Conservation (phyloP, 441 rosid genomes). For the Eruca vesicaria region DNA sequence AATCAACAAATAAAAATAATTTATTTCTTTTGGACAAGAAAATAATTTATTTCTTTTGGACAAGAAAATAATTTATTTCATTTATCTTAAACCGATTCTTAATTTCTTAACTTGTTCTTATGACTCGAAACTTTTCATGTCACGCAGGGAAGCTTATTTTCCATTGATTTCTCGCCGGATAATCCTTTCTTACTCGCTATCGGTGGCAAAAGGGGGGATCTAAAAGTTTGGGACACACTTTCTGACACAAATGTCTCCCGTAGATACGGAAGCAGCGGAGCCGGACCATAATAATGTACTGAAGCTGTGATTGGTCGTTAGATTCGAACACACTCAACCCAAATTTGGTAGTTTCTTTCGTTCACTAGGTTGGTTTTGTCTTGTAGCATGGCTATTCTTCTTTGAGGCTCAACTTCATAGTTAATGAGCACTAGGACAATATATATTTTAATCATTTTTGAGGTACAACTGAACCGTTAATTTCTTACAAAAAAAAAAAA, state of each 20-base stretch:
- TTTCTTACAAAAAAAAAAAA: too few relatives aligned
- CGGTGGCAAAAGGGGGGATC: slow-evolving; percentile 86
- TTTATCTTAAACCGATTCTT: not conserved
- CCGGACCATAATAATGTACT: not conserved
- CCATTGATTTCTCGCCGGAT: slow-evolving; percentile 69
- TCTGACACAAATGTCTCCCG: slow-evolving; percentile 20
- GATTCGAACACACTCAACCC: not conserved
- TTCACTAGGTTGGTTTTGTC: not conserved
- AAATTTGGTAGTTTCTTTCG: slow-evolving; percentile 15
- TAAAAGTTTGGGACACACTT: slow-evolving; percentile 41
- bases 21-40: not conserved
- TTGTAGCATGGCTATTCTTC: too few relatives aligned
- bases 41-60: not conserved
- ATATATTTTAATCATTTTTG: too few relatives aligned
- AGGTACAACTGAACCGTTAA: too few relatives aligned
- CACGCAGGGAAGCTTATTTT: slow-evolving; percentile 60
- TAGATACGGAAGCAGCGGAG: slow-evolving; percentile 19
- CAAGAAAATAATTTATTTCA: too few relatives aligned
- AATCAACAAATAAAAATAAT: not conserved
- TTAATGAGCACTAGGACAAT: too few relatives aligned
- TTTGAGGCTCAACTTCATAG: too few relatives aligned
- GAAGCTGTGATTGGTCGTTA: slow-evolving; percentile 1
- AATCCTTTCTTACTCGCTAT: slow-evolving; percentile 73
- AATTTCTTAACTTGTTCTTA: not conserved
- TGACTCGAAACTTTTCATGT: not conserved